Evolutionary conservation across 345 rosid genomes (phyloP).

Genomic region (Excoecaria cochinchinensis): DNA sequence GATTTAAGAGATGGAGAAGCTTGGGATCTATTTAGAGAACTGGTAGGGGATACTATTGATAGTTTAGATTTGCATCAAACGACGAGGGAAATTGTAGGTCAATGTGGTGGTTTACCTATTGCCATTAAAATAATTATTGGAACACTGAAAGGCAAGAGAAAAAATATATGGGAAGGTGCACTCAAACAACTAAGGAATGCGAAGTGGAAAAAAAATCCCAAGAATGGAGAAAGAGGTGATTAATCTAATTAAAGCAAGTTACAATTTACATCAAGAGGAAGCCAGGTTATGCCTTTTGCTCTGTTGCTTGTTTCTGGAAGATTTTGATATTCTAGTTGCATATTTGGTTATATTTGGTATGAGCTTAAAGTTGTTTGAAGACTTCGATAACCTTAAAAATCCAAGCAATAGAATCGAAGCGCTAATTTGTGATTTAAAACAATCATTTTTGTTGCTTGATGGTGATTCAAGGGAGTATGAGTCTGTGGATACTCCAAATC

Average conservation of each 20-base stretch:
- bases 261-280: neutral
- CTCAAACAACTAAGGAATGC: too few species aligned
- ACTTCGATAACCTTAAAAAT: neutral
- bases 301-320: slow-evolving; percentile 17
- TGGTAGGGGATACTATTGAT: neutral
- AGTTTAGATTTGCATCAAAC: neutral
- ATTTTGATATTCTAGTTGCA: slow-evolving; percentile 1
- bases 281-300: slow-evolving; percentile 1
- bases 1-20: neutral
- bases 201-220: neutral
- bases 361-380: slow-evolving; percentile 12
- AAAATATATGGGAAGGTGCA: neutral
- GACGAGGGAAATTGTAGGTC: neutral
- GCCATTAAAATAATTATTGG: neutral
- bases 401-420: neutral
- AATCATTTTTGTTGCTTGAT: slow-evolving; percentile 8
- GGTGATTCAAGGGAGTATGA: neutral
- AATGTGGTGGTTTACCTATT: neutral
- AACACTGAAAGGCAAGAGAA: neutral
- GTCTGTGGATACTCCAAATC: too few species aligned
- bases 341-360: neutral
- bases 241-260: neutral
- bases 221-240: neutral
- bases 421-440: neutral
- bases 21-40: neutral